Base-by-base conservation (phyloP, 495 filamentous ascomycete species). In the Trichoderma gamsii region DNA sequence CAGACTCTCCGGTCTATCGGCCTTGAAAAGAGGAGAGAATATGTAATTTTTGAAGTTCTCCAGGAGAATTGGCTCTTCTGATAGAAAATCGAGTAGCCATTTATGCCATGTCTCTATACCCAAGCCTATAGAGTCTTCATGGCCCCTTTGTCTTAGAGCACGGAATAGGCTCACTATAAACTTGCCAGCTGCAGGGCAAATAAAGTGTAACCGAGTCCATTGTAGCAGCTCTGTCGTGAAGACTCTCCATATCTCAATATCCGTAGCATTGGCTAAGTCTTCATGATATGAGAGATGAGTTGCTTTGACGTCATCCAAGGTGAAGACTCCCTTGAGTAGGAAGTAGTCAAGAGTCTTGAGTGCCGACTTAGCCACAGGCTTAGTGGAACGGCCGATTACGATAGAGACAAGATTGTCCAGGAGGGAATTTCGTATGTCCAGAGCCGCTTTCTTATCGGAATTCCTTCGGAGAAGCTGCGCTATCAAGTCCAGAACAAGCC, bases 41-140 rank as follows among this genome's bases (percentile, higher is more conserved):
- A 93, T 80, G 75, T 94, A 88, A 52, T 83, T 85, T 68, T 88
- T 90, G 61, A 92, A 82, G 63, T 85, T 81, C 68, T 90, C 88
- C 11, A 92, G 69, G 46, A 79, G 77, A n/a, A 84, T 81, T 11
- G 81, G 75, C 63, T 88, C 79, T 21, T 77, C 78, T 41, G 81
- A 65, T 12, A 86, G 69, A 44, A 74, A 77, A 61, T 75, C 77
- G 56, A 79, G 76, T 27, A 87, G 79, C 73, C 82, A 85, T 18
- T 71, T 68, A 56, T 81, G 75, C 84, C 85, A 87, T 21, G 77
- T 61, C 12, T 78, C 74, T 15, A 80, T 68, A 9, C 80, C 74
- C 46, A 82, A 69, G 23, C 74, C 68, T 6, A 68, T 69, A 63
- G 77, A 71, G n/a, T 77, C 70, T 41, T 79, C 78, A 67, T 78